phyloP scores from a whole-genome alignment of 306 rosid species.

The Carpinus viminea region DNA sequence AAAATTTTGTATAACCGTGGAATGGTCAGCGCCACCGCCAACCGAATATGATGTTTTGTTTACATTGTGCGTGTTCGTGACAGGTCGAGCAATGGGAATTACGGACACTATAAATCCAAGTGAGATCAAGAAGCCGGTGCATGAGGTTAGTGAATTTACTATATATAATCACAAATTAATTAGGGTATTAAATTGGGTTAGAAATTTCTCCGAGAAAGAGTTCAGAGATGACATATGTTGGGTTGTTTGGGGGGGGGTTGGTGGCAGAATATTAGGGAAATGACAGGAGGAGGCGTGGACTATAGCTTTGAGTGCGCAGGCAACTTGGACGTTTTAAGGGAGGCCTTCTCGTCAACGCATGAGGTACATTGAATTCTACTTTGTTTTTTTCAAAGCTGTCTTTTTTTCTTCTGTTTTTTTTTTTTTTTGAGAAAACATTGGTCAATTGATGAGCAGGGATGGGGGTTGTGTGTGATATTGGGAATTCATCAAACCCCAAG shows the following conservation, averaged over 20 bases:
- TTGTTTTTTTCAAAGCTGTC: too few relatives aligned
- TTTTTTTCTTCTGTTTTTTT: not conserved
- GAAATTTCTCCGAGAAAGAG: not conserved
- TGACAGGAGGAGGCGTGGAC: constrained; percentile 61
- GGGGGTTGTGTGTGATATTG: constrained; percentile 72
- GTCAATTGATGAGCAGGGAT: constrained; percentile 49
- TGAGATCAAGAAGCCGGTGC: constrained; percentile 51
- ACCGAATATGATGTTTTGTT: not conserved
- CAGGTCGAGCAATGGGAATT: constrained; percentile 65
- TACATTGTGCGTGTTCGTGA: constrained; percentile 4
- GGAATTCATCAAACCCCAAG: constrained; percentile 67
- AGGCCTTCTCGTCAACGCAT: constrained; percentile 61
- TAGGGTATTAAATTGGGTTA: too few relatives aligned
- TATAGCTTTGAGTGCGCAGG: constrained; percentile 77
- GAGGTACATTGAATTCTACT: constrained; percentile 29
- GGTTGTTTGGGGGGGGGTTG: not conserved
- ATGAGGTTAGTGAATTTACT: constrained; percentile 49
- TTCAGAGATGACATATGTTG: not conserved
- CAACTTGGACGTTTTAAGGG: constrained; percentile 50
- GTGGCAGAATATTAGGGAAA: constrained; percentile 54
- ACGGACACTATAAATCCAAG: constrained; percentile 67
- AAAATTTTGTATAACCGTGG: too few relatives aligned
- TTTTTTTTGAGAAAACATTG: too few relatives aligned
- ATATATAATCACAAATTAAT: not conserved
- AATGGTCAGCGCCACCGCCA: too few relatives aligned